phyloP scores from a whole-genome alignment of 2,329 filamentous ascomycete genomes.

The Zymoseptoria crescenta region DNA sequence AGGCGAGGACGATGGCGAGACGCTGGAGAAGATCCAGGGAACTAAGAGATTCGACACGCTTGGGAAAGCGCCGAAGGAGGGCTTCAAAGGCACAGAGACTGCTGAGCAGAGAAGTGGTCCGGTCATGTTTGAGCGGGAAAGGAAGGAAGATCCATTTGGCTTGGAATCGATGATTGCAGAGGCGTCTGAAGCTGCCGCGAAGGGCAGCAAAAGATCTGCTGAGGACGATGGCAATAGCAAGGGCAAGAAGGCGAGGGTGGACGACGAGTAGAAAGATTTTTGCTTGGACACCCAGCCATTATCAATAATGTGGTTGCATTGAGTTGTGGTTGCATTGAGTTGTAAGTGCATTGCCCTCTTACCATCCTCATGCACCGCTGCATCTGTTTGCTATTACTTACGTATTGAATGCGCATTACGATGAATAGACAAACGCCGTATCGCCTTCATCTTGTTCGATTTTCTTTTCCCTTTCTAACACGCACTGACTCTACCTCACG shows the following conservation, averaged over 20 bases:
- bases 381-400: neutral
- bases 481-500: neutral
- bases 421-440: neutral
- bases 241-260: constrained; percentile 68
- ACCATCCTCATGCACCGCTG: neutral
- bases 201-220: constrained; percentile 65
- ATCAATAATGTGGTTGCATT: neutral
- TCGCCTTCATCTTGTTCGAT: neutral
- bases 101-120: constrained; percentile 82
- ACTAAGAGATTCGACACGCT: constrained; percentile 79
- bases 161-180: constrained; percentile 91
- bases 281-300: neutral
- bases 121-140: constrained; percentile 92
- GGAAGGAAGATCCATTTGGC: constrained; percentile 70
- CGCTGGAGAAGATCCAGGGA: constrained; percentile 81
- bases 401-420: neutral
- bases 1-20: constrained; percentile 70
- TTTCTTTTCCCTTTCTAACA: neutral
- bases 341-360: too few species aligned
- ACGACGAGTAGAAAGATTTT: constrained; percentile 49
- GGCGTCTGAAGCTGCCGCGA: constrained; percentile 44
- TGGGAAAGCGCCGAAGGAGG: constrained; percentile 65
- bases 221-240: constrained; percentile 53
- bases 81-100: constrained; percentile 79
- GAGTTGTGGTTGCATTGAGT: neutral